Evolutionary conservation across 73 alveolate genomes (phyloP).

Genomic region (Paramecium tetraurelia): DNA sequence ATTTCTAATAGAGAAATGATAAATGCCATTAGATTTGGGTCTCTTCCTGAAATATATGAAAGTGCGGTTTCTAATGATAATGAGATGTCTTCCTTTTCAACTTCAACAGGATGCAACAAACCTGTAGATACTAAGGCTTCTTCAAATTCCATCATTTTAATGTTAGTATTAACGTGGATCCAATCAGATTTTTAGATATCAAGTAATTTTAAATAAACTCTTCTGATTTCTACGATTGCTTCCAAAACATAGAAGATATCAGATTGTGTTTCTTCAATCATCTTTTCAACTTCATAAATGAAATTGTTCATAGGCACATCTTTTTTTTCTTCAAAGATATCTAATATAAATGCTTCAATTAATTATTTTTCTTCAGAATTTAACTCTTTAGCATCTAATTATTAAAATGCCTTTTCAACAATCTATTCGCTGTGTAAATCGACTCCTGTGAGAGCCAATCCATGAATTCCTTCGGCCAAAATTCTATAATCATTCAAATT

Average conservation of each 20-base stretch:
- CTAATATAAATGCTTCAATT: not conserved
- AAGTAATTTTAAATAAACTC: not conserved
- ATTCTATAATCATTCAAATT: not conserved
- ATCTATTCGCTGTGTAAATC: not conserved
- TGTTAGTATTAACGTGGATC: not conserved
- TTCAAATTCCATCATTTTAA: not conserved
- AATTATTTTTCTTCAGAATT: not conserved
- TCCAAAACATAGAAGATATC: not conserved
- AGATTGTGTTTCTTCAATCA: not conserved
- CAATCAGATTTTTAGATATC: not conserved
- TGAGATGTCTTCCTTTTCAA: not conserved
- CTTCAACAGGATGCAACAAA: not conserved
- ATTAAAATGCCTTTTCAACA: not conserved
- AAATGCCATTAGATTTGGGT: not conserved
- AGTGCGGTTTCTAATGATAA: not conserved
- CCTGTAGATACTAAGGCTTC: not conserved
- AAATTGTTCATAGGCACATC: not conserved
- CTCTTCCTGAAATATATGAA: not conserved
- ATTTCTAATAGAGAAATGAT: not conserved
- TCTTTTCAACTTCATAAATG: not conserved
- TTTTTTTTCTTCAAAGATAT: not conserved
- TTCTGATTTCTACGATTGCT: not conserved
- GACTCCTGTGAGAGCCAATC: not conserved
- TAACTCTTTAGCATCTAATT: not conserved
- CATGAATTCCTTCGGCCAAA: not conserved